These are phyloP conservation scores for Magnaporthales sp. DNA, from an alignment of 2,329 filamentous ascomycete species.

Conservation along the genomic window DNA sequence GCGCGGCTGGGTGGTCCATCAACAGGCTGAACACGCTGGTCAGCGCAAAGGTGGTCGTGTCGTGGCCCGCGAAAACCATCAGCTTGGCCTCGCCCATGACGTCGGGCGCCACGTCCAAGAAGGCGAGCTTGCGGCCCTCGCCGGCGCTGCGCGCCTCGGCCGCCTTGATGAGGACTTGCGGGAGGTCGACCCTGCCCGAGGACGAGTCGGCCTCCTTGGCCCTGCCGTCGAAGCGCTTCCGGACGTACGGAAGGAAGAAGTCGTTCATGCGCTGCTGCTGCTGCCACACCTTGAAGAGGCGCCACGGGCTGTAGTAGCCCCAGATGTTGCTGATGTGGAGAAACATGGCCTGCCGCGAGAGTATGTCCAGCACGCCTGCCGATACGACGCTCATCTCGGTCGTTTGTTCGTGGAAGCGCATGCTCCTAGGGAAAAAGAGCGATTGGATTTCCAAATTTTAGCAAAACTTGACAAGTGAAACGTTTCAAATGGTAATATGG, in stretches of 20 bases:
- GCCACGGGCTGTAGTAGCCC: conserved; percentile 1
- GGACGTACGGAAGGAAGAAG: neutral
- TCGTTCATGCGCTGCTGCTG: neutral
- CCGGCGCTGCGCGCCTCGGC: conserved; percentile 10
- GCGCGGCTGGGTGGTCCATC: neutral
- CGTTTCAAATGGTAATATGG: neutral
- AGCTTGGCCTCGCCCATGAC: conserved; percentile 4
- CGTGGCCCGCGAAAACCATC: conserved; percentile 4
- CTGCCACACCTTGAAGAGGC: conserved; percentile 1
- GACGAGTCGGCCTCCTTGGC: neutral
- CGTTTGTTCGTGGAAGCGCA: neutral
- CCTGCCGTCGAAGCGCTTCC: neutral
- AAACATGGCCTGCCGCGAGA: neutral
- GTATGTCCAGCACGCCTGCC: neutral
- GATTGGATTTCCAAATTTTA: neutral
- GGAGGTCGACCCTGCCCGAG: conserved; percentile 17
- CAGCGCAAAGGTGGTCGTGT: conserved; percentile 4
- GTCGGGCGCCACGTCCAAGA: neutral
- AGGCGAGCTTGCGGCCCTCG: neutral
- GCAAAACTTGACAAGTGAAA: neutral
- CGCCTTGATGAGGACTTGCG: conserved; percentile 15
- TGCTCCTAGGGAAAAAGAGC: neutral
- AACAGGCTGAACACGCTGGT: neutral
- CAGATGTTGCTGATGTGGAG: neutral
- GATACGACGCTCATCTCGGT: neutral